Evolutionary conservation across 371 early-diverging fungal species (phyloP).

Genomic region (Polyrhizophydium stewartii): DNA sequence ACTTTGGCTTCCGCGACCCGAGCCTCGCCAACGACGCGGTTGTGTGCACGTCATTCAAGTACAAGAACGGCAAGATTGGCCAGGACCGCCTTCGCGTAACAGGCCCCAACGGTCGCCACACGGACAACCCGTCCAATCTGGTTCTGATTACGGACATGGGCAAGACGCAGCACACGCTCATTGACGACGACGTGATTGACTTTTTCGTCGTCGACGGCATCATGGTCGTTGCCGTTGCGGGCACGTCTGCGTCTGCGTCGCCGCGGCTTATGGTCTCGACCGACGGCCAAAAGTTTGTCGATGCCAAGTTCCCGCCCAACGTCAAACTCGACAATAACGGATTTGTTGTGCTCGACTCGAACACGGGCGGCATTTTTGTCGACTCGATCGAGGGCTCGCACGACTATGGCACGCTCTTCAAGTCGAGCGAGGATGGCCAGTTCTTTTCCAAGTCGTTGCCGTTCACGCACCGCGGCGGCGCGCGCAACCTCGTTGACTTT

Average conservation of each 20-base stretch:
- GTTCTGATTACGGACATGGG: conserved; percentile 26
- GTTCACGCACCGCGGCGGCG: conserved; percentile 45
- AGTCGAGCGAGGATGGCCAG: conserved; percentile 75
- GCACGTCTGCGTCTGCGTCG: background rate
- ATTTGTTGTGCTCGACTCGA: conserved; percentile 79
- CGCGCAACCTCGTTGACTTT: conserved; percentile 79
- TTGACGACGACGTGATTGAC: conserved; percentile 65
- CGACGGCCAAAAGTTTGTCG: conserved; percentile 49
- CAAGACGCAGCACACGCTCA: conserved; percentile 41
- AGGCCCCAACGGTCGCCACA: background rate
- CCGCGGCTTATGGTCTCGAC: conserved; percentile 57
- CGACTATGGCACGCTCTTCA: conserved; percentile 80
- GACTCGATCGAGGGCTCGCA: conserved; percentile 47
- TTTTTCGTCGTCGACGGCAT: conserved; percentile 71
- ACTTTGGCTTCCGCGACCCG: conserved; percentile 39
- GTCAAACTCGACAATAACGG: conserved; percentile 46
- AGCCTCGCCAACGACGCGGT: conserved; percentile 34
- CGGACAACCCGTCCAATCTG: conserved; percentile 40
- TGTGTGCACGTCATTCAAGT: conserved; percentile 32
- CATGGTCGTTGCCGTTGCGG: conserved; percentile 62
- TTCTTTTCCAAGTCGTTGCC: conserved; percentile 31
- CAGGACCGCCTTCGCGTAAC: conserved; percentile 21
- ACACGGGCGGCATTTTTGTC: conserved; percentile 54
- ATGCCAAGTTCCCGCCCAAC: conserved; percentile 80
- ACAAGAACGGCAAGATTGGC: conserved; percentile 29